phyloP scores from a whole-genome alignment of 352 stramenopile genomes.

The Pythium scleroteichum region DNA sequence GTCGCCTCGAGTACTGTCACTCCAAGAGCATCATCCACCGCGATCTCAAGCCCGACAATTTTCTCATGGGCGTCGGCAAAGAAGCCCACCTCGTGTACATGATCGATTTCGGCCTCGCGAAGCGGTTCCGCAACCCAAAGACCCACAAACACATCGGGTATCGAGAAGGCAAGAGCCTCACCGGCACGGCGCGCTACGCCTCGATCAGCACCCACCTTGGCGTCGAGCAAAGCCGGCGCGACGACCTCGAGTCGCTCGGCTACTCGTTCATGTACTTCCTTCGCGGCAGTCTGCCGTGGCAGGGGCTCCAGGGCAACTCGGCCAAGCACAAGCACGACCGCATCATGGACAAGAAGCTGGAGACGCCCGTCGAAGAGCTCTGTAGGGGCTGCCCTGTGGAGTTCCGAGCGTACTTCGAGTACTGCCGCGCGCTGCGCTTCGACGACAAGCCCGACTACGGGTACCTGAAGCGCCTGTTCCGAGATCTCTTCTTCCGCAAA shows the following conservation, averaged over 20 bases:
- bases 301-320: slow-evolving; percentile 96
- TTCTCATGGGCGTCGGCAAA: slow-evolving; percentile 87
- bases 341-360: slow-evolving; percentile 99
- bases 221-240: slow-evolving; percentile 96
- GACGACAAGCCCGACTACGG: slow-evolving; percentile 89
- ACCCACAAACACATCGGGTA: slow-evolving; percentile 92
- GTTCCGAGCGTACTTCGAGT: slow-evolving; percentile 98
- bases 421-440: slow-evolving; percentile 82
- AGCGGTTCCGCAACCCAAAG: slow-evolving; percentile 89
- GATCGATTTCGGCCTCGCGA: slow-evolving; percentile 91
- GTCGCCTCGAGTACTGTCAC: slow-evolving; percentile 87
- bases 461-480: slow-evolving; percentile 96
- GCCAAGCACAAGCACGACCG: slow-evolving; percentile 97
- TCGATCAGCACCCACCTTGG: slow-evolving; percentile 99
- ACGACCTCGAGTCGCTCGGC: slow-evolving; percentile 97
- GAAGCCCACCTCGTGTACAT: slow-evolving; percentile 84
- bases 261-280: slow-evolving; percentile 96
- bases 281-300: slow-evolving; percentile 95
- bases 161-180: slow-evolving; percentile 91
- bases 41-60: slow-evolving; percentile 92
- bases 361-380: slow-evolving; percentile 90
- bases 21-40: slow-evolving; percentile 90
- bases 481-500: slow-evolving; percentile 99
- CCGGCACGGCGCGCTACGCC: slow-evolving; percentile 96
- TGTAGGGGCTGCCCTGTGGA: slow-evolving; percentile 95